Evolutionary conservation across 495 filamentous ascomycete species (phyloP), one percentile per base, ranked within the genome.

Genomic region (Hypoxylon lenormandii): DNA sequence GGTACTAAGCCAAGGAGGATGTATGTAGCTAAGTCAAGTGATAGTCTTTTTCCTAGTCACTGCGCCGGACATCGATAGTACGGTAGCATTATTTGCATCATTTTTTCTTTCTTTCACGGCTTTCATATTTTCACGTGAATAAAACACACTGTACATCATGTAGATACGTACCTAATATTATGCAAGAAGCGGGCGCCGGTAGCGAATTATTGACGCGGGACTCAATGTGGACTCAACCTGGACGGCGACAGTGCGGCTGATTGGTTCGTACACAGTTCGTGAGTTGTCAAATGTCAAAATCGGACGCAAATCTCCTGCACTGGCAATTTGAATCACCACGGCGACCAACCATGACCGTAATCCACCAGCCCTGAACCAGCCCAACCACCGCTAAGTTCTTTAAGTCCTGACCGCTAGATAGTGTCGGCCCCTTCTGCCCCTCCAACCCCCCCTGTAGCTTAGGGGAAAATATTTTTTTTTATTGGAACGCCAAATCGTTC

Each of bases 371-470:
- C 30, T 33, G 30, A 33, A 33, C 30, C 6, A 11, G 10, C 10
- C 60, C 60, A 64, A 55, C 62, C 64, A 54, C 43, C 18, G 33
- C n/a, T 30, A 45, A 28, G 0, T 46, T 51, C 51, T 56, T 10
- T 30, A 45, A 28, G 0, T 46, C 58, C 51, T 56, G 58, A 68
- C 64, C 64, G 64, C 64, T 52, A 61, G 51, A 62, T 68, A 18
- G 7, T n/a, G n/a, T n/a, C 42, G 7, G 38, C 38, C 38, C 38
- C 16, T 43, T 4, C 38, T 4, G 13, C 43, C 60, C 60, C 60
- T 49, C 43, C 37, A 13, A 61, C 1, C 47, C 10, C 58, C 59
- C 37, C 26, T 42, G 26, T 53, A 40, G 18, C 36, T 26, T 22
- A 43, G 43, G 38, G 38, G 4, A 45, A 21, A 62, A 62, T 56